Percentiles rank a stretch among this genome's conserved stretches.
phyloP scores from a whole-genome alignment of 495 filamentous ascomycete genomes.

The Trichodelitschia bisporula region DNA sequence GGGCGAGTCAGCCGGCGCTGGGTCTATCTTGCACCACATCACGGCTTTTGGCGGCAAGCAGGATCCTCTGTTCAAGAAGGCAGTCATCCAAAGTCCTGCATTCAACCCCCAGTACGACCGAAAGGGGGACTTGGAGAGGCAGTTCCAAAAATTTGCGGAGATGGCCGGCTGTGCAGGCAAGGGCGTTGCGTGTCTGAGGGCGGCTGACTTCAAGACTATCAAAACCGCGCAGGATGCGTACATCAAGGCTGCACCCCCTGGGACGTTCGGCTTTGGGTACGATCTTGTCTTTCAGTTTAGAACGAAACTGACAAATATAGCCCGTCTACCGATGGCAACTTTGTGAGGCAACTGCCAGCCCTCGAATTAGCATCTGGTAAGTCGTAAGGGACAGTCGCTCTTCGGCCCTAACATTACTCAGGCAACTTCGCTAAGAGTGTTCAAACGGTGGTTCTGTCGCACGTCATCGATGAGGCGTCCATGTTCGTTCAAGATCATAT shows the following conservation, averaged over 20 bases:
- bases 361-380: neutral
- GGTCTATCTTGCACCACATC: neutral
- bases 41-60: neutral
- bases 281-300: too few relatives aligned
- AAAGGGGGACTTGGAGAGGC: neutral
- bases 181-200: neutral
- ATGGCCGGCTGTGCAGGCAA: neutral
- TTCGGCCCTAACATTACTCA: too few relatives aligned
- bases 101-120: neutral
- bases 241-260: neutral
- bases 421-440: neutral
- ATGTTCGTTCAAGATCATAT: constrained; percentile 6
- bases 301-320: too few relatives aligned
- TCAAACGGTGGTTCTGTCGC: neutral
- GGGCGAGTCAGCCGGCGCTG: neutral
- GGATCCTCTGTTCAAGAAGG: neutral
- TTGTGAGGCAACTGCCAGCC: neutral
- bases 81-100: constrained; percentile 1
- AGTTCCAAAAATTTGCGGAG: neutral
- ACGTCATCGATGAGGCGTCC: neutral
- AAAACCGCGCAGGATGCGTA: neutral
- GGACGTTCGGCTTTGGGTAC: neutral
- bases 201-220: neutral
- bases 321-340: neutral
- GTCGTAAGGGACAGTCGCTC: too few relatives aligned